A percentile compares a stretch with the other conserved stretches of the same genome.
Evolutionary conservation across 768 basidiomycete genomes (phyloP).

Genomic region (Pleurotus ostreatus): DNA sequence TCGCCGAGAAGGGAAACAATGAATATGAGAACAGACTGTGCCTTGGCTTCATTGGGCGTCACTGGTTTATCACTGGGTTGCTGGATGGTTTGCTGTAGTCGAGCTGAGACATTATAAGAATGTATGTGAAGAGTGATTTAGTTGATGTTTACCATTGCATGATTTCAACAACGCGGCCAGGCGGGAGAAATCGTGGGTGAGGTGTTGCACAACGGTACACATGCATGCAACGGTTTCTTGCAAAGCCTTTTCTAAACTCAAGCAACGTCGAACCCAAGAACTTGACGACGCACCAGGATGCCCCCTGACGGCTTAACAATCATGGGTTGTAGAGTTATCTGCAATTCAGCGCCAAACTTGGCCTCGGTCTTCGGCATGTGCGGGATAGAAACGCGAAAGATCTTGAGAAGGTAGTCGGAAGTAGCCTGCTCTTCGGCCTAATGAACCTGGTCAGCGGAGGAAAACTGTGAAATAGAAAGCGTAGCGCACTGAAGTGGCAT

Average conservation of each 20-base stretch:
- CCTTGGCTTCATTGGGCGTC: constrained; percentile 43
- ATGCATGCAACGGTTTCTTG: constrained; percentile 93
- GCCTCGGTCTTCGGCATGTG: constrained; percentile 86
- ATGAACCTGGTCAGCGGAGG: not conserved
- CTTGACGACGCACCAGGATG: constrained; percentile 43
- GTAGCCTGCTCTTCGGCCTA: constrained; percentile 81
- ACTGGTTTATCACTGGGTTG: constrained; percentile 38
- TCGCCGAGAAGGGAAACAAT: constrained; percentile 86
- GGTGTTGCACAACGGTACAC: constrained; percentile 76
- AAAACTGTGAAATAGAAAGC: constrained; percentile 3
- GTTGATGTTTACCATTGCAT: constrained; percentile 61
- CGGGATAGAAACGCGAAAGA: constrained; percentile 82
- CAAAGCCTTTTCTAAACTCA: constrained; percentile 48
- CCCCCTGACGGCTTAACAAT: constrained; percentile 83
- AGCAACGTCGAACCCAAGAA: too few species aligned
- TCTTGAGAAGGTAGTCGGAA: constrained; percentile 83
- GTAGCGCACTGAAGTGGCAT: constrained; percentile 62
- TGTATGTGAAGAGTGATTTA: not conserved
- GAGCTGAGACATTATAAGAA: constrained; percentile 32
- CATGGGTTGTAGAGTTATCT: constrained; percentile 82
- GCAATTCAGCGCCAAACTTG: constrained; percentile 86
- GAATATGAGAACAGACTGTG: constrained; percentile 70
- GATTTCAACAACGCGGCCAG: constrained; percentile 80
- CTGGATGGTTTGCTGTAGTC: constrained; percentile 55
- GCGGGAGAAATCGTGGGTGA: constrained; percentile 82